Evolutionary conservation across 2,329 filamentous ascomycete genomes (phyloP).

Genomic region (Sordariomycetes sp.): DNA sequence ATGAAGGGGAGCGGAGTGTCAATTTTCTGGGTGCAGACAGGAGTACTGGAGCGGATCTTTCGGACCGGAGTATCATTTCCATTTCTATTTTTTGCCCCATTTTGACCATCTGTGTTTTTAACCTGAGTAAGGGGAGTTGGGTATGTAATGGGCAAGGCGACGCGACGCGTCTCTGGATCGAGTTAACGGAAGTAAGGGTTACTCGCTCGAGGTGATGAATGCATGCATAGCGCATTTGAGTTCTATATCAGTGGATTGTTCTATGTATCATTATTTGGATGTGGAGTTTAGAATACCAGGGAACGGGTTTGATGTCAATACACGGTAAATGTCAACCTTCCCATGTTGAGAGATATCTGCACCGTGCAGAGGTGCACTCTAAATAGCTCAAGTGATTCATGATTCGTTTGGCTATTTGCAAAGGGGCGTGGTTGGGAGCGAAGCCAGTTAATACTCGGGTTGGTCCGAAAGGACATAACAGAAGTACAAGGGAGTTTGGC

Average conservation of each 20-base stretch:
- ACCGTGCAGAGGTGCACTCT: too few relatives aligned
- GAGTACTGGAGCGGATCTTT: not conserved
- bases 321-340: too few relatives aligned
- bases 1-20: not conserved
- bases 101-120: not conserved
- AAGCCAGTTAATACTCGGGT: not conserved
- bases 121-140: not conserved
- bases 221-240: not conserved
- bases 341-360: too few relatives aligned
- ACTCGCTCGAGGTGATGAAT: not conserved
- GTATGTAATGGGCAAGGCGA: not conserved
- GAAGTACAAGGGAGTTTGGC: constrained; percentile 24
- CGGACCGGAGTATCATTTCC: not conserved
- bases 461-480: not conserved
- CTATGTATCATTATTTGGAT: not conserved
- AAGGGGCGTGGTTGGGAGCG: not conserved
- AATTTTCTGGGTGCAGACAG: not conserved
- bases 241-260: not conserved
- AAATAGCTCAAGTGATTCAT: too few relatives aligned
- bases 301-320: too few relatives aligned
- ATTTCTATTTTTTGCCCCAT: not conserved
- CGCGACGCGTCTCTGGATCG: not conserved
- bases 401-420: not conserved
- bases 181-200: not conserved
- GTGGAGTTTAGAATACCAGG: not conserved